Percentiles rank a stretch among this genome's conserved stretches.
Conservation (phyloP, 2,329 filamentous ascomycete genomes). For the Colletotrichum gigasporum region DNA sequence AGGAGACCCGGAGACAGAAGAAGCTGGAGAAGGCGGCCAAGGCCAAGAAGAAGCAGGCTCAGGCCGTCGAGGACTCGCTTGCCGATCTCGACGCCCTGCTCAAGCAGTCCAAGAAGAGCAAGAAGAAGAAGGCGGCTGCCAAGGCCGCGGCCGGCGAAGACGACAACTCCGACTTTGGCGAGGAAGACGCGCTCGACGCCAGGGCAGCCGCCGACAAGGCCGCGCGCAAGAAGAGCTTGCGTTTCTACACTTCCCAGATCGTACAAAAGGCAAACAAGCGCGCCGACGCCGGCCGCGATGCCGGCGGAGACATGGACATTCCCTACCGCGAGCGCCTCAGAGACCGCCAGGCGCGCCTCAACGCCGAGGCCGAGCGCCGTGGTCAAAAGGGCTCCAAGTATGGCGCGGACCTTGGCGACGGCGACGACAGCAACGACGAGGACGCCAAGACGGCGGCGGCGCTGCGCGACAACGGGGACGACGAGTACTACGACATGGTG, state of each 20-base stretch:
- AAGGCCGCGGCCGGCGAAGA: conserved; percentile 55
- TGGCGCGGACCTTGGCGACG: conserved; percentile 72
- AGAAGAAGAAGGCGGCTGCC: conserved; percentile 55
- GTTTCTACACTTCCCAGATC: conserved; percentile 98
- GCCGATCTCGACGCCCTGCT: conserved; percentile 74
- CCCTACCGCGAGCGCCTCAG: conserved; percentile 89
- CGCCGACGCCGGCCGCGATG: conserved; percentile 74
- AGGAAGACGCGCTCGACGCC: conserved; percentile 82
- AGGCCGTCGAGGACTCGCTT: conserved; percentile 75
- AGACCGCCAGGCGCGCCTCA: conserved; percentile 86
- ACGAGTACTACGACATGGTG: conserved; percentile 92
- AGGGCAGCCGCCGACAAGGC: conserved; percentile 87
- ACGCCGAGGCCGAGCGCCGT: conserved; percentile 86
- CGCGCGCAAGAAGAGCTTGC: conserved; percentile 87
- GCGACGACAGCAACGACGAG: conserved; percentile 69
- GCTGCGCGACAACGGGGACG: conserved; percentile 65
- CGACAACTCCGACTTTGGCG: conserved; percentile 90
- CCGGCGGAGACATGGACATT: conserved; percentile 83
- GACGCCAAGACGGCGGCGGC: conserved; percentile 64
- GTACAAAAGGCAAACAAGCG: conserved; percentile 93
- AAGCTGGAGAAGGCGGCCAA: conserved; percentile 51
- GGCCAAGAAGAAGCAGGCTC: conserved; percentile 57
- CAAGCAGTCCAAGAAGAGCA: conserved; percentile 53
- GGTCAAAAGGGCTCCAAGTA: conserved; percentile 72
- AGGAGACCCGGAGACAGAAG: conserved; percentile 47